Percentiles rank a stretch among this genome's conserved stretches.
These are phyloP conservation scores for Niebla homalea DNA, from an alignment of 495 filamentous ascomycete species.

Conservation along the genomic window DNA sequence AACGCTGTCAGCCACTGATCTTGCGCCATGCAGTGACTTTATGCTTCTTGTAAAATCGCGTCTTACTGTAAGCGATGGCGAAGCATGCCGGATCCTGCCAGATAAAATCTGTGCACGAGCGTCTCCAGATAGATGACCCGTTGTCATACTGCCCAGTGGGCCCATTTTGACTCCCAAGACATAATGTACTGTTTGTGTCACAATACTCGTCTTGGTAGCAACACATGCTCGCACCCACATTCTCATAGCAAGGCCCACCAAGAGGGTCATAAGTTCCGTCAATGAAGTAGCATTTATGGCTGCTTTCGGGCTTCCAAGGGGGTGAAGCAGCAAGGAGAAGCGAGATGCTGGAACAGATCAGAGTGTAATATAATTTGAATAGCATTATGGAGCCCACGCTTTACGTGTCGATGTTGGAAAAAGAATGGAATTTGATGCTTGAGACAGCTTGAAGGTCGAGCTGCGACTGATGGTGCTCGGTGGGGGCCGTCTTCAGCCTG, in stretches of 20 bases:
- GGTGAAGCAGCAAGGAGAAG: slow-evolving; percentile 1
- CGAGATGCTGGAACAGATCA: background rate
- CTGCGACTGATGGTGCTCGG: too few species aligned
- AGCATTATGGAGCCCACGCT: background rate
- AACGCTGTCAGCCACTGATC: background rate
- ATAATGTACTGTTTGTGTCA: background rate
- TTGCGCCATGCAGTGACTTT: background rate
- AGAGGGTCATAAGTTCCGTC: slow-evolving; percentile 1
- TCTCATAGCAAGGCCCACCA: slow-evolving; percentile 7
- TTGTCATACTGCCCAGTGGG: slow-evolving; percentile 3
- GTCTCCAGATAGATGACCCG: slow-evolving; percentile 7
- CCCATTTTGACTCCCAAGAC: slow-evolving; percentile 1
- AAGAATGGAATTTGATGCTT: background rate
- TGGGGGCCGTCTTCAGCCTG: too few species aligned
- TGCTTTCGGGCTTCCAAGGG: background rate
- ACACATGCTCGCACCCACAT: slow-evolving; percentile 9
- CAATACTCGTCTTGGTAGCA: slow-evolving; percentile 4
- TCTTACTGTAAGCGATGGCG: slow-evolving; percentile 8
- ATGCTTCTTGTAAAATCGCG: background rate
- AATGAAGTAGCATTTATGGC: slow-evolving; percentile 4
- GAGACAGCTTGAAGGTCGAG: too few species aligned
- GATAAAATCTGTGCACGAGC: slow-evolving; percentile 9
- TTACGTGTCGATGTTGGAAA: background rate
- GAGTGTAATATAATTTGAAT: background rate
- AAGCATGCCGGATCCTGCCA: slow-evolving; percentile 10